These are phyloP conservation scores for Suillus fuscotomentosus DNA, from an alignment of 768 basidiomycete species.

Conservation along the genomic window DNA sequence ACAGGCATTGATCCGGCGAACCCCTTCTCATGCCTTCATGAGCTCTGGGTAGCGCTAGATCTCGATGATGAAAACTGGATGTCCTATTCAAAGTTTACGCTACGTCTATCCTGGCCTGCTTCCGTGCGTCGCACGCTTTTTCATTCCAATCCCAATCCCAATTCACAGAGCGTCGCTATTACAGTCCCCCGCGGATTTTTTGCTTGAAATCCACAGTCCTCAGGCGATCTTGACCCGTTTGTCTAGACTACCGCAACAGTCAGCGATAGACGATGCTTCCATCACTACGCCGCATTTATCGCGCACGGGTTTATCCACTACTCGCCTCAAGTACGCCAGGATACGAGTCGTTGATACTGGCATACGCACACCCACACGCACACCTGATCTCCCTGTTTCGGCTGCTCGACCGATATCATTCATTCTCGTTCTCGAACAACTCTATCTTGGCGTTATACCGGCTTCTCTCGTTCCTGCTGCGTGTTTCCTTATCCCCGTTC, in stretches of 20 bases:
- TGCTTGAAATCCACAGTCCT: slow-evolving; percentile 38
- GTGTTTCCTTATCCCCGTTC: slow-evolving; percentile 26
- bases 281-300: slow-evolving; percentile 1
- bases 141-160: background rate
- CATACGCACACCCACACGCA: slow-evolving; percentile 46
- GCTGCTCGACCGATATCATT: slow-evolving; percentile 41
- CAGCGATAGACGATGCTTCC: slow-evolving; percentile 1
- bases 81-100: slow-evolving; percentile 43
- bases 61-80: slow-evolving; percentile 41
- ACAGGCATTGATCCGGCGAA: slow-evolving; percentile 4
- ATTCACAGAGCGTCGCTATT: background rate
- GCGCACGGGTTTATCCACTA: slow-evolving; percentile 14
- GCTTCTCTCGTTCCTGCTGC: slow-evolving; percentile 43
- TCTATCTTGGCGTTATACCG: slow-evolving; percentile 59
- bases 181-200: slow-evolving; percentile 47
- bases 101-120: slow-evolving; percentile 57
- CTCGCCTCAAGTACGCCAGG: slow-evolving; percentile 54
- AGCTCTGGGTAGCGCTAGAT: slow-evolving; percentile 49
- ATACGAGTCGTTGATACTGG: slow-evolving; percentile 54
- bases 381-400: slow-evolving; percentile 14
- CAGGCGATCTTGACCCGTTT: slow-evolving; percentile 23
- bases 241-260: slow-evolving; percentile 11
- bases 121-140: slow-evolving; percentile 38
- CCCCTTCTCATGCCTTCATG: slow-evolving; percentile 36
- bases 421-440: slow-evolving; percentile 55